Evolutionary conservation across 2,329 filamentous ascomycete species (phyloP), one percentile per base, ranked within the genome.

Genomic region (Colletotrichum paranaense): DNA sequence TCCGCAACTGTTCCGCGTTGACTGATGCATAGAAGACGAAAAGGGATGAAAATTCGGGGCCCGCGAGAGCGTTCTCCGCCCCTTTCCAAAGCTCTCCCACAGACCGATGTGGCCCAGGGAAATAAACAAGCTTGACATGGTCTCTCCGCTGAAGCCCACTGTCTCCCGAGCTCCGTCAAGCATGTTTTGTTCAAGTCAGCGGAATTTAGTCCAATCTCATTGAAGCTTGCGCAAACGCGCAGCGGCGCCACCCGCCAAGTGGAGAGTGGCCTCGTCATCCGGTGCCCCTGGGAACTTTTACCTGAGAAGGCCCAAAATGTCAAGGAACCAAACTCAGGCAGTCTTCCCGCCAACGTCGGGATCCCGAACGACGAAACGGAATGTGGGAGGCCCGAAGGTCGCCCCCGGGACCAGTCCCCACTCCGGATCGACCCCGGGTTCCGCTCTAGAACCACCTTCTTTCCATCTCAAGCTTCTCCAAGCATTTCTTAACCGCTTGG

Each of bases 171-270:
- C 53, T 32, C 38, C 62, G 22, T 30, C 42, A 38, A 49, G 35
- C 35, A 26, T 52, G 30, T 53, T 53, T 12, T 19, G 55, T 35
- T 22, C 42, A 11, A 30, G 63, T 71, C 46, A 67, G 57, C 63
- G 56, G 24, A 22, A 67, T 57, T 56, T 19, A 46, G 35, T n/a
- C 63, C 30, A 67, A 56, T 62, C 57, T 62, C 14, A 67, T 67
- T 72, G 68, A 72, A 72, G 68, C 68, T 72, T 67, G 68, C 63
- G 63, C 57, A 57, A 53, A 28, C 30, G 19, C 55, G 24, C 67
- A 59, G 67, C 53, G 67, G 68, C 46, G 56, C 63, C 63, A 57
- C 63, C 63, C 63, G 46, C 35, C 30, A 38, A 30, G 68, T 67
- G 68, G 68, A 26, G 11, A 60, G 3, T 62, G 68, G 42, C 63